A percentile compares a stretch with the other conserved stretches of the same genome.
These are phyloP conservation scores for Penicillium silybi DNA, from an alignment of 495 filamentous ascomycete species.

Conservation along the genomic window DNA sequence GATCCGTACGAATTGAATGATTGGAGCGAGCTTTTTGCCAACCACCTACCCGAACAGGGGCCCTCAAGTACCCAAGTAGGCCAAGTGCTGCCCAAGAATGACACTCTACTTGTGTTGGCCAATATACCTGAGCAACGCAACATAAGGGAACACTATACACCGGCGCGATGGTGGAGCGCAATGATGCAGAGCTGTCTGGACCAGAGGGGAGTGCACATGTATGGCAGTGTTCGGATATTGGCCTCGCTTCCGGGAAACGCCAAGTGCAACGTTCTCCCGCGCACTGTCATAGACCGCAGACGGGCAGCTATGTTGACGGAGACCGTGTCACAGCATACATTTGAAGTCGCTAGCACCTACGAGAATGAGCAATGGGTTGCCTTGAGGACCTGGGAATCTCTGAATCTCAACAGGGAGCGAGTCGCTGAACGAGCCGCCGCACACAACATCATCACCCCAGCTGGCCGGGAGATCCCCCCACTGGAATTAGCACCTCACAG, in stretches of 20 bases:
- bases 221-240: slow-evolving; percentile 66
- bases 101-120: slow-evolving; percentile 63
- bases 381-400: slow-evolving; percentile 28
- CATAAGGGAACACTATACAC: slow-evolving; percentile 39
- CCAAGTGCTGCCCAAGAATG: slow-evolving; percentile 45
- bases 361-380: slow-evolving; percentile 9
- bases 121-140: slow-evolving; percentile 40
- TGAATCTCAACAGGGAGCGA: slow-evolving; percentile 27
- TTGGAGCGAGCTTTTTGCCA: slow-evolving; percentile 43
- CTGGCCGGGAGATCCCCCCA: slow-evolving; percentile 27
- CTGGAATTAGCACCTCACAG: slow-evolving; percentile 21
- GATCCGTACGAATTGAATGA: slow-evolving; percentile 46
- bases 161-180: slow-evolving; percentile 29
- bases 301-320: slow-evolving; percentile 56
- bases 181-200: slow-evolving; percentile 30
- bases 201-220: slow-evolving; percentile 25
- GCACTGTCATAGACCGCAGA: slow-evolving; percentile 43
- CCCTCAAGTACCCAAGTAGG: slow-evolving; percentile 16
- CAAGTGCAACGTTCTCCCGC: slow-evolving; percentile 54
- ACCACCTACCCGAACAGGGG: slow-evolving; percentile 37
- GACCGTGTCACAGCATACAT: slow-evolving; percentile 42
- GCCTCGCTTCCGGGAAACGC: slow-evolving; percentile 47
- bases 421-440: slow-evolving; percentile 34
- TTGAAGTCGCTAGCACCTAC: slow-evolving; percentile 41
- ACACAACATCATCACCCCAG: slow-evolving; percentile 33